These are phyloP conservation scores for Incumbomyces lentus DNA, from an alignment of 2,329 filamentous ascomycete genomes.

Conservation along the genomic window DNA sequence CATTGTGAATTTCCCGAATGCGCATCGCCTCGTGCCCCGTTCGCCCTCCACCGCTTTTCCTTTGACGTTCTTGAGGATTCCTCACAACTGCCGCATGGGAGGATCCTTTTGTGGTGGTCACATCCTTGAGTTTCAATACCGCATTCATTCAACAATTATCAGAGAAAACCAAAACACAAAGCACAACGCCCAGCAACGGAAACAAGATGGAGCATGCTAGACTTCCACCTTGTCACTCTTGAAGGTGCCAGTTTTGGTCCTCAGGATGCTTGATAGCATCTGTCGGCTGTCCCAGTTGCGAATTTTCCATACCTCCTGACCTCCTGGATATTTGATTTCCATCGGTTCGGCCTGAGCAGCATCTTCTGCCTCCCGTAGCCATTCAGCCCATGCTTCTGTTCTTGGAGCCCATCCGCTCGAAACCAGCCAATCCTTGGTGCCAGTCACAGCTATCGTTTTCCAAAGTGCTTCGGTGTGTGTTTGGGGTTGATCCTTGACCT, in stretches of 20 bases:
- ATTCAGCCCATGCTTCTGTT: slow-evolving; percentile 33
- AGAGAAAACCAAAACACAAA: background rate
- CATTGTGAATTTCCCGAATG: no score
- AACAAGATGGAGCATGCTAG: background rate
- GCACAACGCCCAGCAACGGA: background rate
- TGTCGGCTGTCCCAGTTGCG: slow-evolving; percentile 20
- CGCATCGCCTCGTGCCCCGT: no score
- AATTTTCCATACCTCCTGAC: slow-evolving; percentile 18
- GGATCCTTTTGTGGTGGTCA: no score
- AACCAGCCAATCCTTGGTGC: slow-evolving; percentile 34
- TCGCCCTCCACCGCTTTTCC: no score
- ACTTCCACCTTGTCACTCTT: background rate
- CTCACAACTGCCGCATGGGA: no score
- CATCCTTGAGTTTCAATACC: no score
- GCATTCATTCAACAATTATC: no score
- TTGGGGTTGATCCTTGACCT: slow-evolving; percentile 6
- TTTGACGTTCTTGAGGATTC: no score
- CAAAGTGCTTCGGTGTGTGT: slow-evolving; percentile 40
- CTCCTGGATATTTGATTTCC: slow-evolving; percentile 9
- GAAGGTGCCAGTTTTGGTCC: slow-evolving; percentile 17
- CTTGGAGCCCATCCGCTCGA: slow-evolving; percentile 31
- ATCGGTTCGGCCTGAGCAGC: slow-evolving; percentile 18
- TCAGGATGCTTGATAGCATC: slow-evolving; percentile 18
- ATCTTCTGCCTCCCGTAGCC: slow-evolving; percentile 29
- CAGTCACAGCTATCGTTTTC: slow-evolving; percentile 39